Evolutionary conservation across 1,284 basidiomycete genomes (phyloP), one percentile per base, ranked within the genome.

Genomic region (Xanthoconium separans): DNA sequence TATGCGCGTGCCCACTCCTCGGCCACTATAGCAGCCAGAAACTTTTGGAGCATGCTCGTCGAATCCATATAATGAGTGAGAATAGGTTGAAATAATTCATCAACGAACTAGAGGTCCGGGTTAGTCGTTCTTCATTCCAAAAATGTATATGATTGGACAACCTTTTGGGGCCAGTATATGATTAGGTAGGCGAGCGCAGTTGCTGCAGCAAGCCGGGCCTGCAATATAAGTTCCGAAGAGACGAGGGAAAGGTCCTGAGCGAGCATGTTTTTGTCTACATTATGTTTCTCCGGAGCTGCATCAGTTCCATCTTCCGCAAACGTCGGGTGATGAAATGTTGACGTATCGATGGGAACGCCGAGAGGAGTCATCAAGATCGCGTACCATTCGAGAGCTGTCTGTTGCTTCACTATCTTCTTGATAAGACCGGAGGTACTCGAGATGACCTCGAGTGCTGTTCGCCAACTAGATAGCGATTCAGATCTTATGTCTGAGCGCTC

Each of bases 231-330:
- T 64, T 98, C 95, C 15, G 83, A 75, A 8, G 89, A 80, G 27
- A 99, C 80, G 20, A 99, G 78, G 0, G 91, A 85, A 50, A 96
- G 75, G 68, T 99, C 97, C 66, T 98, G 95, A 1, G 85, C 80
- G 45, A 98, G 79, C 84, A 99, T 95, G 55, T 91, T 91, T 77
- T 95, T 98, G 77, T 99, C 97, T 29, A 99, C 91, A 63, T 98
- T 96, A 69, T 99, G 91, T 33, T 85, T 80, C 65, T 93, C 88
- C 2, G 63, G 73, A 4, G 74, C 73, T 20, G 67, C 70, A 53
- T 74, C 76, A 43, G 61, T 63, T 15, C 78, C 78, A 52, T 80
- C 75, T 36, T 73, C 71, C 29, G 76, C 66, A 20, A 79, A 69
- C 12, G 75, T 73, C 3, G 89, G 84, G 48, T 81, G 78, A 69